Percentiles rank a stretch among this genome's conserved stretches.
Conservation (phyloP, 805 yeast species). For the Wickerhamiella lipophila region DNA sequence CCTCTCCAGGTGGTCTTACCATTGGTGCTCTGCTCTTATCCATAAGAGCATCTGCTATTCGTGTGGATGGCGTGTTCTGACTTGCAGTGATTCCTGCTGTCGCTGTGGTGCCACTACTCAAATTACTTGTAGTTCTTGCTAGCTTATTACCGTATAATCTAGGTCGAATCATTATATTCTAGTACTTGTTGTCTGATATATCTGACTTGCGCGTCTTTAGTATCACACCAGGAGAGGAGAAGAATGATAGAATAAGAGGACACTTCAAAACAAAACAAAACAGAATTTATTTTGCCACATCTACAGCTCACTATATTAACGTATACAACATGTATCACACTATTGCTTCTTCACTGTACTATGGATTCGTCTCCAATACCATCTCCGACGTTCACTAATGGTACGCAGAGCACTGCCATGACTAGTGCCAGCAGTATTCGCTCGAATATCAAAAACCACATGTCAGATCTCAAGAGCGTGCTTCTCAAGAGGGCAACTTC, state of each 20-base stretch:
- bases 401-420: not conserved
- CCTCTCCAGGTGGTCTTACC: not conserved
- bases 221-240: too few relatives aligned
- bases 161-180: not conserved
- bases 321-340: not conserved
- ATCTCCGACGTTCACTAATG: not conserved
- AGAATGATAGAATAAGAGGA: too few relatives aligned
- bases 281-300: too few relatives aligned
- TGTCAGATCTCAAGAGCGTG: not conserved
- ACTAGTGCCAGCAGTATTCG: not conserved
- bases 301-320: too few relatives aligned
- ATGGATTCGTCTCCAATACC: not conserved
- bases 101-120: slow-evolving; percentile 1
- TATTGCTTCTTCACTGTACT: not conserved
- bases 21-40: slow-evolving; percentile 1
- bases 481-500: not conserved
- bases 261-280: too few relatives aligned
- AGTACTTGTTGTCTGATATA: not conserved
- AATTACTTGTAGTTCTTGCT: slow-evolving; percentile 2
- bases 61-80: not conserved
- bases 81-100: slow-evolving; percentile 3
- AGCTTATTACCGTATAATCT: not conserved
- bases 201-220: too few relatives aligned
- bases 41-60: not conserved
- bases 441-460: not conserved